Conservation (phyloP, 768 basidiomycete genomes). For the Rhizopogon rudus region DNA sequence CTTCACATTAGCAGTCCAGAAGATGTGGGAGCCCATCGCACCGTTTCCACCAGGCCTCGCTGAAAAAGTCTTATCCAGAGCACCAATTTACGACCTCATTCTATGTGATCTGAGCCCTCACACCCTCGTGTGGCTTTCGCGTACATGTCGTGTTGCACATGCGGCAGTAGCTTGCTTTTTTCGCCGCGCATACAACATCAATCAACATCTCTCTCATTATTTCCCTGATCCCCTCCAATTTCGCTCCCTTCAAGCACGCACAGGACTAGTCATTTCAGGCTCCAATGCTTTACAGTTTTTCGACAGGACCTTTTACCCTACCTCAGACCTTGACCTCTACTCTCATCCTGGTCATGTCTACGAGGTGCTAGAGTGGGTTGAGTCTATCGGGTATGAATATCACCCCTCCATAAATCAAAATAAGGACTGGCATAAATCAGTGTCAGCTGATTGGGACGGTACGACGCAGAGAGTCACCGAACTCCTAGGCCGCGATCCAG, state of each 20-base stretch:
- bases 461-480: neutral
- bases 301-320: constrained; percentile 36
- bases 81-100: constrained; percentile 18
- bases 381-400: constrained; percentile 26
- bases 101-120: constrained; percentile 18
- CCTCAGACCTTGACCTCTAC: constrained; percentile 51
- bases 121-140: constrained; percentile 18
- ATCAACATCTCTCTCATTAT: constrained; percentile 30
- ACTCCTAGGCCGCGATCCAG: too few relatives aligned
- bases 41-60: neutral
- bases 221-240: constrained; percentile 36
- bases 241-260: constrained; percentile 36
- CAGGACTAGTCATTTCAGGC: constrained; percentile 46
- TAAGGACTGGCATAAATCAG: constrained; percentile 8
- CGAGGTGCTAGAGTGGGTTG: constrained; percentile 29
- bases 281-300: constrained; percentile 51
- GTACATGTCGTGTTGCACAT: constrained; percentile 15
- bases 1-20: too few relatives aligned
- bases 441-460: constrained; percentile 15
- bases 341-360: constrained; percentile 25
- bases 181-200: constrained; percentile 29
- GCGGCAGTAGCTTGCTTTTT: constrained; percentile 16
- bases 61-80: constrained; percentile 7
- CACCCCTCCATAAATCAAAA: constrained; percentile 16
- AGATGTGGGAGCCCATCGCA: neutral